Conservation (phyloP, 352 stramenopile species). For the Globisporangium mamillatum region DNA sequence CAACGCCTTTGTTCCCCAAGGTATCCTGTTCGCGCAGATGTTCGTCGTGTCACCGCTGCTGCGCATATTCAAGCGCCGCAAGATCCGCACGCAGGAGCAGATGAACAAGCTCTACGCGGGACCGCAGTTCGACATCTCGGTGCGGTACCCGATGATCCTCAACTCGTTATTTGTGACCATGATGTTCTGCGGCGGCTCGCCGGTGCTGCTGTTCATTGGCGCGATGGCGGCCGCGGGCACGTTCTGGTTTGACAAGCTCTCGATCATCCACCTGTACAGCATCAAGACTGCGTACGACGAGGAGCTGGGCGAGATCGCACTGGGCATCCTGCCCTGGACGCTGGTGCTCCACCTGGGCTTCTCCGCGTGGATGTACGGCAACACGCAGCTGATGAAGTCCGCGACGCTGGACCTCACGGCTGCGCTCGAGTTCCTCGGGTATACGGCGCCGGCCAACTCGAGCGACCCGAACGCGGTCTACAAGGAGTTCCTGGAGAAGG, state of each 20-base stretch:
- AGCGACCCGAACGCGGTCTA: conserved; percentile 45
- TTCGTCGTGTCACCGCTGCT: conserved; percentile 52
- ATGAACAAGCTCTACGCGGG: conserved; percentile 82
- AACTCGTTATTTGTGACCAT: conserved; percentile 87
- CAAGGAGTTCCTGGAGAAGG: conserved; percentile 36
- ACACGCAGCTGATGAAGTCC: conserved; percentile 59
- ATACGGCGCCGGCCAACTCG: conserved; percentile 24
- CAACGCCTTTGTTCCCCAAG: conserved; percentile 72
- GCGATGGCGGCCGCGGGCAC: conserved; percentile 53
- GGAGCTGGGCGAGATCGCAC: conserved; percentile 55
- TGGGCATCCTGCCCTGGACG: conserved; percentile 65
- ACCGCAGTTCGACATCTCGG: conserved; percentile 66
- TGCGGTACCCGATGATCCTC: conserved; percentile 81
- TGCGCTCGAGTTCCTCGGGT: conserved; percentile 36
- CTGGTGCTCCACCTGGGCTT: conserved; percentile 69
- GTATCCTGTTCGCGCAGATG: conserved; percentile 55
- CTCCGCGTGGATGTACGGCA: conserved; percentile 84
- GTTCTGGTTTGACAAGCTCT: conserved; percentile 84
- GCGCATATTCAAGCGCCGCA: conserved; percentile 35
- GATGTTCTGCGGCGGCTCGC: conserved; percentile 76
- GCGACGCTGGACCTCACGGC: conserved; percentile 42
- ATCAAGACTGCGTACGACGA: conserved; percentile 83
- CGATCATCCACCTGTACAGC: conserved; percentile 68
- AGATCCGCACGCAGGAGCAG: conserved; percentile 60
- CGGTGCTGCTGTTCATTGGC: conserved; percentile 76